Base-by-base conservation (phyloP, 2,329 filamentous ascomycete species). In the Colletotrichum euphorbiae region DNA sequence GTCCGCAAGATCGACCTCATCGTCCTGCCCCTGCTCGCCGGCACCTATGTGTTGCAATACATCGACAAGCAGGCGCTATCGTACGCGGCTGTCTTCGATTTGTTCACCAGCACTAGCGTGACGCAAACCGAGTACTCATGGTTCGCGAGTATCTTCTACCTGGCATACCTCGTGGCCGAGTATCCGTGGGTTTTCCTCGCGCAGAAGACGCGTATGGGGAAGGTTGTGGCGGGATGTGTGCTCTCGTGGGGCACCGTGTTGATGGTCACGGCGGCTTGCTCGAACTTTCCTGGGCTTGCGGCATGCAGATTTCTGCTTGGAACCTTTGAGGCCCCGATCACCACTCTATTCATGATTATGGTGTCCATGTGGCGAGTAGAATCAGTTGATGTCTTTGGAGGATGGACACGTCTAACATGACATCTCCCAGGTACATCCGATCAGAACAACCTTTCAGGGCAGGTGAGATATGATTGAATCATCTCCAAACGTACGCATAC, bases 121-220 rank as follows among this genome's bases (percentile, higher is more conserved):
- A 80, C 75, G 1, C 74, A 77, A 13, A 76, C 77, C 1, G 76
- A 87, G 58, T 89, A 88, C 69, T 80, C 80, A 52, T 87, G 85
- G 84, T 79, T 87, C n/a, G 82, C 84, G 1, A 84, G 80, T 21
- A 83, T 87, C 4, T 88, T 87, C 73, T 88, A 87, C 68, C 79
- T 88, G n/a, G 85, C 76, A 8, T 81, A 81, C 51, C 73, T 85
- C 3, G 72, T 78, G 0, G 81, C 80, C 1, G 82, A 84, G 55
- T 80, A 79, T 19, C 79, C 78, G 0, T 78, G 76, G 75, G 68
- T 74, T 28, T 77, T 74, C 56, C 71, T 80, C 0, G 77, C 76
- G 0, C 78, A 80, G 58, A 75, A 77, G 61, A 77, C 76, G 2
- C 73, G 69, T 3, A 79, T 79, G 76, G 77, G 72, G 19, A 78